Base-by-base conservation (phyloP, 1,139 yeast genomes). In the Geotrichum klebahnii region DNA sequence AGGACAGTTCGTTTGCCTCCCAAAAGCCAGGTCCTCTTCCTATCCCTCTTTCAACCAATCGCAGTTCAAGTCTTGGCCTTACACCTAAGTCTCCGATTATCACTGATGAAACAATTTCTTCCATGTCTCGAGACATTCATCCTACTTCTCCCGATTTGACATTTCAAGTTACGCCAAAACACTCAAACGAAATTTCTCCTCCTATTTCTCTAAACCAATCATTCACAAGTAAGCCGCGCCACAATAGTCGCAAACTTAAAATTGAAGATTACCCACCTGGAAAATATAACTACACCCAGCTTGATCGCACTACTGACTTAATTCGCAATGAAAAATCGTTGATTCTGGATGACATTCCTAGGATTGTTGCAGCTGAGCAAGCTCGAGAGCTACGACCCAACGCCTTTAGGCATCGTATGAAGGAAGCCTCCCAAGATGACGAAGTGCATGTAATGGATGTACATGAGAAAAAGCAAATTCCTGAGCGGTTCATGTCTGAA, bases 361-460 rank as follows among this genome's bases (percentile, higher is more conserved):
- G 97, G 58, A 90, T 92, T 62, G 97, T 92, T 10, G 96, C 97
- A 2, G 95, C 96, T 5, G 97, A 92, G 62, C 97, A 90, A 67
- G 96, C 97, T 0, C 76, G 97, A 56, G 96, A 88, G 57, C 84
- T 87, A 35, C 42, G 52, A 34, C 56, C 56, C 2, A 48, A 49
- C 34, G 54, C 56, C 47, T 33, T 46, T 59, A 19, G 55, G 40
- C 46, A 53, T 55, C 31, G 57, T 57, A 5, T 33, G 48, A 26
- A 54, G 55, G 56, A 55, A n/a, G 51, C 54, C 2, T 58, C 59
- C 5, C 53, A 55, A 4, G 59, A 61, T 9, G 52, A 49, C 6
- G 41, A 49, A n/a, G 53, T 57, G 37, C 51, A 55, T 14, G 61
- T 62, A 12, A 34, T 56, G 38, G 53, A 50, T 20, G 56, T 54